Evolutionary conservation across 2,329 filamentous ascomycete species (phyloP).

Genomic region (Xylogone sp.): DNA sequence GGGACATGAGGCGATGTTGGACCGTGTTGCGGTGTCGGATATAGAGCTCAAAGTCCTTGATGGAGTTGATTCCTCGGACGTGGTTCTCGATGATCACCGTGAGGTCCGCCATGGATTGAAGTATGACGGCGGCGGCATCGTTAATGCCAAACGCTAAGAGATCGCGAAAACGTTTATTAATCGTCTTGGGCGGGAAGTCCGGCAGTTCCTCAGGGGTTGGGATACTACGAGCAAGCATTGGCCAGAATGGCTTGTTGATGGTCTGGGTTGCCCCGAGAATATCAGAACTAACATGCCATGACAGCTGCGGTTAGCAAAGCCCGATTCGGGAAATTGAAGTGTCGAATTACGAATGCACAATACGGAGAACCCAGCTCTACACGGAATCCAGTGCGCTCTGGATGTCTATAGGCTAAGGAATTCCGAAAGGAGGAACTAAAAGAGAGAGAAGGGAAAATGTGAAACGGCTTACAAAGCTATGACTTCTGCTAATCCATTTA

Average conservation of each 20-base stretch:
- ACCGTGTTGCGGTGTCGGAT: conserved; percentile 5
- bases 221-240: conserved; percentile 1
- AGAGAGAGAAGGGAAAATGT: neutral
- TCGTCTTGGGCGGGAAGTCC: neutral
- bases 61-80: conserved; percentile 2
- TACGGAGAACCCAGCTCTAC: too few relatives aligned
- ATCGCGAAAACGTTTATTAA: conserved; percentile 3
- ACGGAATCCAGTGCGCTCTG: too few relatives aligned
- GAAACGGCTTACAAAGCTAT: conserved; percentile 7
- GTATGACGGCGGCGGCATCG: neutral
- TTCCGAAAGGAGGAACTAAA: too few relatives aligned
- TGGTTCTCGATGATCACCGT: conserved; percentile 9
- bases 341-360: too few relatives aligned
- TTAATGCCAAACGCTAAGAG: conserved; percentile 4
- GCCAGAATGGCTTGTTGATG: conserved; percentile 7
- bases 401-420: too few relatives aligned
- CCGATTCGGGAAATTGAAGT: neutral
- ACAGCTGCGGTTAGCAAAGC: neutral
- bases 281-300: conserved; percentile 3
- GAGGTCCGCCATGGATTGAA: conserved; percentile 6
- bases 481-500: conserved; percentile 10
- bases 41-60: conserved; percentile 3
- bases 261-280: conserved; percentile 9
- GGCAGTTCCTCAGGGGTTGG: neutral
- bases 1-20: conserved; percentile 7